phyloP scores from a whole-genome alignment of 2,329 filamentous ascomycete genomes.

The Lizonia empirigonia region DNA sequence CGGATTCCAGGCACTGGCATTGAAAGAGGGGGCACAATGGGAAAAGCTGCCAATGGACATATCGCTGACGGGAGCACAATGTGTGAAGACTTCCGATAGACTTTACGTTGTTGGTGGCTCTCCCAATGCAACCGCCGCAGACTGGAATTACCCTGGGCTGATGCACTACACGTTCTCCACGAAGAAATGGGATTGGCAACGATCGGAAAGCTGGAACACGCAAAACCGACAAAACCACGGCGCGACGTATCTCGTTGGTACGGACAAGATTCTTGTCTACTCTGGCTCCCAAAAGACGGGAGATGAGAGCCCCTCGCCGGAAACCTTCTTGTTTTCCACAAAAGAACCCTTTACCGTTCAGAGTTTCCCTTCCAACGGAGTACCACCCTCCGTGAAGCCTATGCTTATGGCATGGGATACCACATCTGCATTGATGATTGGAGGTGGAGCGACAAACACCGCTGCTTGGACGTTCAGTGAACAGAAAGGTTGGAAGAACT shows the following conservation, averaged over 20 bases:
- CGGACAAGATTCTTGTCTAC: slow-evolving; percentile 78
- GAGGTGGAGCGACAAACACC: slow-evolving; percentile 69
- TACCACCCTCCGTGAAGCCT: slow-evolving; percentile 69
- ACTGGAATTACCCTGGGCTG: slow-evolving; percentile 70
- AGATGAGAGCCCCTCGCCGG: slow-evolving; percentile 62
- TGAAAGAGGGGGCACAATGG: slow-evolving; percentile 76
- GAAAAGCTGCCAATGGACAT: slow-evolving; percentile 67
- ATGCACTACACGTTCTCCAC: slow-evolving; percentile 68
- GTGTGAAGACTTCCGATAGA: slow-evolving; percentile 72
- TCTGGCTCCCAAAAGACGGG: slow-evolving; percentile 71
- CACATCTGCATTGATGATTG: slow-evolving; percentile 73
- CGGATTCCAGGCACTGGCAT: slow-evolving; percentile 74
- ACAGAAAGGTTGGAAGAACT: slow-evolving; percentile 67
- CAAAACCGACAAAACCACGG: slow-evolving; percentile 76
- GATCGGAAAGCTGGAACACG: slow-evolving; percentile 57
- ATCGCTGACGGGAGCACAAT: slow-evolving; percentile 74
- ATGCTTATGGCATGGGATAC: slow-evolving; percentile 77
- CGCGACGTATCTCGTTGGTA: slow-evolving; percentile 72
- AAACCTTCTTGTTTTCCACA: slow-evolving; percentile 76
- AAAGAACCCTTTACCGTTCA: slow-evolving; percentile 67
- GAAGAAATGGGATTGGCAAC: slow-evolving; percentile 64
- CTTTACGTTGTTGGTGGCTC: slow-evolving; percentile 82
- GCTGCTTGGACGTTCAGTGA: slow-evolving; percentile 75
- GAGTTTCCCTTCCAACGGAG: slow-evolving; percentile 54
- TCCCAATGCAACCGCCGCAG: slow-evolving; percentile 40